phyloP scores from a whole-genome alignment of 176 grass and related monocot species.

The Ensete glaucum region DNA sequence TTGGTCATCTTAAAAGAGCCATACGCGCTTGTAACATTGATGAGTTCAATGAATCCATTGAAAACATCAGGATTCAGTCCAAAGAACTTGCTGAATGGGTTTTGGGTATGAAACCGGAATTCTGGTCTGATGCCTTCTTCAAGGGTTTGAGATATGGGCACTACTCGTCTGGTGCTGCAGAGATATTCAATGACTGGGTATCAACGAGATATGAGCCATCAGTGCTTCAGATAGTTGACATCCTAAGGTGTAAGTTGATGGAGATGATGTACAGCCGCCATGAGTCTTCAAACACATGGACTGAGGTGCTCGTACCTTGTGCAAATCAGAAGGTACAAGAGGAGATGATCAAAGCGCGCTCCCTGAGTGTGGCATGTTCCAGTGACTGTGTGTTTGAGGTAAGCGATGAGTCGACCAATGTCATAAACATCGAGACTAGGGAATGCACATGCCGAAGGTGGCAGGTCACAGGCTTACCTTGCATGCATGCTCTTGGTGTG shows the following conservation, averaged over 20 bases:
- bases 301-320: constrained; percentile 46
- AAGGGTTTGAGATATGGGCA: constrained; percentile 64
- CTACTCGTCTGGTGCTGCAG: constrained; percentile 56
- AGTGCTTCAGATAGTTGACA: constrained; percentile 80
- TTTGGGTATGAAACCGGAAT: constrained; percentile 70
- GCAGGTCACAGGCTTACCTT: constrained; percentile 69
- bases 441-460: constrained; percentile 81
- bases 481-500: constrained; percentile 78
- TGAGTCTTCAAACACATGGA: constrained; percentile 61
- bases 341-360: constrained; percentile 52
- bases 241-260: constrained; percentile 79
- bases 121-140: constrained; percentile 88
- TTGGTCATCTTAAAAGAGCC: constrained; percentile 62
- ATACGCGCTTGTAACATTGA: constrained; percentile 66
- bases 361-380: constrained; percentile 55
- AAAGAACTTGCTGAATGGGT: constrained; percentile 84
- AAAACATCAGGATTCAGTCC: constrained; percentile 60
- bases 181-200: constrained; percentile 60
- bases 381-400: constrained; percentile 69
- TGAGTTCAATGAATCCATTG: constrained; percentile 64
- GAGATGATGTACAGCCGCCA: constrained; percentile 85
- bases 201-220: constrained; percentile 64
- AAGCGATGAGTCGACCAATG: constrained; percentile 53
- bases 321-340: constrained; percentile 78
- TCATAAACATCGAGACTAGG: constrained; percentile 50